Evolutionary conservation across 306 rosid genomes (phyloP).

Genomic region (Canavalia ensiformis): DNA sequence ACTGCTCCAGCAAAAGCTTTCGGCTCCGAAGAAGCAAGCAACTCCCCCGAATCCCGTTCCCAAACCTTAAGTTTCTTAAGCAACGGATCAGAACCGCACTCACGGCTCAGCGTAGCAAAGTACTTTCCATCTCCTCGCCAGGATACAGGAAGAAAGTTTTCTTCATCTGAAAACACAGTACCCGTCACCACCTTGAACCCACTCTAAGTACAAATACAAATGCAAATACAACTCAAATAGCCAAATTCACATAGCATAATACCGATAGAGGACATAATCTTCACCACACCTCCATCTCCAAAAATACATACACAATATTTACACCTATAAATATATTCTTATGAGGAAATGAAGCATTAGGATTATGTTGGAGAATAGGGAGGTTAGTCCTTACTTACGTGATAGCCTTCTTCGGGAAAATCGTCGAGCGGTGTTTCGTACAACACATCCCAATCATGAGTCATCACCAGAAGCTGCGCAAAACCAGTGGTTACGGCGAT

Average conservation of each 20-base stretch:
- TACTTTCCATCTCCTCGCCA: conserved; percentile 99
- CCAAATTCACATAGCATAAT: not conserved
- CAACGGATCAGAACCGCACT: conserved; percentile 44
- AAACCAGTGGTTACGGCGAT: conserved; percentile 67
- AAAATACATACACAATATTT: too few species aligned
- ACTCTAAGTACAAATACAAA: not conserved
- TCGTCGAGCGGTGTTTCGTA: conserved; percentile 72
- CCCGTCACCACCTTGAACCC: conserved; percentile 30
- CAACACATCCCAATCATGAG: conserved; percentile 93
- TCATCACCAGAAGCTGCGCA: conserved; percentile 82
- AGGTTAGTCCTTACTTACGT: conserved; percentile 86
- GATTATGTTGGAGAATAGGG: conserved; percentile 36
- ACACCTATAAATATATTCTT: too few species aligned
- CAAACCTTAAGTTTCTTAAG: conserved; percentile 80
- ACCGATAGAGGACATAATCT: not conserved
- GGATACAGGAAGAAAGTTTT: conserved; percentile 57
- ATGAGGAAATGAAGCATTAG: too few species aligned
- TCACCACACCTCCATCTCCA: too few species aligned
- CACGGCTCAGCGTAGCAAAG: conserved; percentile 72
- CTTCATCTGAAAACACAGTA: conserved; percentile 69
- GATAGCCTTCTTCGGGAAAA: conserved; percentile 59
- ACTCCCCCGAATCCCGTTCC: conserved; percentile 85
- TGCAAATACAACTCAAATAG: not conserved
- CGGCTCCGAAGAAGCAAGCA: conserved; percentile 79
- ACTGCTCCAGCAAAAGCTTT: conserved; percentile 69